Percentiles rank a stretch among this genome's conserved stretches.
Evolutionary conservation across 352 stramenopile species (phyloP).

Genomic region (Globisporangium nagaii): DNA sequence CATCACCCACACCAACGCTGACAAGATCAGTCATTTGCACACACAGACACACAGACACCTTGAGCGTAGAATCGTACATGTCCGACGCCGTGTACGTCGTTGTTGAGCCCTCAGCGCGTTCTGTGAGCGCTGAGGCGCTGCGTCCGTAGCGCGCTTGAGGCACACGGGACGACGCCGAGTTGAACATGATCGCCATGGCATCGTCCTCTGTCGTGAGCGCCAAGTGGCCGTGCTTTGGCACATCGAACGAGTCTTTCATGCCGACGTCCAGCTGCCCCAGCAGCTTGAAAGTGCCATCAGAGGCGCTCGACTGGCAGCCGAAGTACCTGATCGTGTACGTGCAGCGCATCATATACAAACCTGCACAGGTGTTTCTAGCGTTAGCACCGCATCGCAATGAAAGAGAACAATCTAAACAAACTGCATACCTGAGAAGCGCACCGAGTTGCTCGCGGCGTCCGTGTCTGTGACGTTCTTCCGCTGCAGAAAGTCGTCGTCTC

Average conservation of each 20-base stretch:
- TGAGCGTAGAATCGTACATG: too few relatives aligned
- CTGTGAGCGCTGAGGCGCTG: conserved; percentile 16
- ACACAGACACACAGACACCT: too few relatives aligned
- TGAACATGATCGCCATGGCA: conserved; percentile 74
- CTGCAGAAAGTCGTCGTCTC: conserved; percentile 36
- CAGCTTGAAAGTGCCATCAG: conserved; percentile 12
- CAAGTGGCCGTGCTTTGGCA: conserved; percentile 65
- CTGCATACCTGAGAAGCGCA: not conserved
- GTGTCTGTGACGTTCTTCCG: conserved; percentile 28
- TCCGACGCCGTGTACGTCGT: conserved; percentile 16
- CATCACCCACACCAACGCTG: too few relatives aligned
- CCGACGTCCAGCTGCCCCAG: conserved; percentile 25
- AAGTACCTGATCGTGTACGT: conserved; percentile 59
- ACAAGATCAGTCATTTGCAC: too few relatives aligned
- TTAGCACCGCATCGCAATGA: not conserved
- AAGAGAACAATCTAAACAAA: not conserved
- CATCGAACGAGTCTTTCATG: conserved; percentile 44
- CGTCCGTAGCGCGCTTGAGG: conserved; percentile 37
- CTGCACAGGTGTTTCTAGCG: not conserved
- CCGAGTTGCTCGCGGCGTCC: not conserved
- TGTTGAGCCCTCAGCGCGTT: not conserved
- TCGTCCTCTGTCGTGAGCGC: conserved; percentile 39
- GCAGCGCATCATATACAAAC: conserved; percentile 47
- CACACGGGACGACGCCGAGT: conserved; percentile 39
- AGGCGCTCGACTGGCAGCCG: conserved; percentile 20